These are phyloP conservation scores for Tuber indicum DNA, from an alignment of 495 filamentous ascomycete genomes.

Conservation along the genomic window DNA sequence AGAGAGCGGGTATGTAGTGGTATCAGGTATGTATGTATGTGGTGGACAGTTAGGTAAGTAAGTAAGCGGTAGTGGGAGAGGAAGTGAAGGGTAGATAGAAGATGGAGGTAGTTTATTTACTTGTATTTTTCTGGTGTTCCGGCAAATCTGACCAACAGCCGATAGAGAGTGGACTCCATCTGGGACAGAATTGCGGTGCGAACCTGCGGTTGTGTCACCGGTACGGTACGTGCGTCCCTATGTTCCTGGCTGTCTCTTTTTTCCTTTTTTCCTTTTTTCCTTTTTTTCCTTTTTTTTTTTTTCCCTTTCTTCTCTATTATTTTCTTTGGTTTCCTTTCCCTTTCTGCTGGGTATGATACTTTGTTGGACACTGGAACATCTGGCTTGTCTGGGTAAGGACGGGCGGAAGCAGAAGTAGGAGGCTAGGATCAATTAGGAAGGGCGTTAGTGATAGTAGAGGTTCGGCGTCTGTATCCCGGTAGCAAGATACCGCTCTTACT, in stretches of 20 bases:
- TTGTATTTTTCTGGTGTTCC: background rate
- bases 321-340: background rate
- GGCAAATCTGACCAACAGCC: slow-evolving; percentile 3
- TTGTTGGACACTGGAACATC: background rate
- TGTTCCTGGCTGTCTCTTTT: background rate
- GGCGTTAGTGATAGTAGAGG: slow-evolving; percentile 7
- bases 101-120: background rate
- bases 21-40: background rate
- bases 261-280: background rate
- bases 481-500: background rate
- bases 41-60: background rate
- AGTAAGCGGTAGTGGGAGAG: background rate
- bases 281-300: background rate
- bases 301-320: background rate
- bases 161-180: background rate
- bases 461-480: background rate
- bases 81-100: background rate
- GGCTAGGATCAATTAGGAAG: slow-evolving; percentile 18
- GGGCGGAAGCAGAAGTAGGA: background rate
- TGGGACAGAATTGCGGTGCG: background rate
- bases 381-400: background rate
- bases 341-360: background rate
- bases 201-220: background rate
- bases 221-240: background rate
- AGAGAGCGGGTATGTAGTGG: background rate